Base-by-base conservation (phyloP, 2,329 filamentous ascomycete species). In the Colletotrichum sp. region DNA sequence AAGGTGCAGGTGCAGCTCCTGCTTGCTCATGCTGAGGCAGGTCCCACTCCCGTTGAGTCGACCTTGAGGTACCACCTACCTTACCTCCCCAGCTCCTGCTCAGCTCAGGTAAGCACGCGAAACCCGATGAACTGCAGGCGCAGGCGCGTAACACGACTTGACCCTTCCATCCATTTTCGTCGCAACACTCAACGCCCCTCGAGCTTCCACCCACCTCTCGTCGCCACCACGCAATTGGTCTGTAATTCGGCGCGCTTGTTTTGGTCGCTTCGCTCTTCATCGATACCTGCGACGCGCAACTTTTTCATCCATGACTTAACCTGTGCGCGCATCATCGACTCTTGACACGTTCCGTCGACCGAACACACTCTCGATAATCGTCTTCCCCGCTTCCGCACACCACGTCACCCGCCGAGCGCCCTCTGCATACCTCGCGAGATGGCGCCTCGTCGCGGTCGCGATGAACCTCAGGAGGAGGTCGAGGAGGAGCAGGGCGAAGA, bases 401-500 rank as follows among this genome's bases (percentile, higher is more conserved):
- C 71, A 71, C 71, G 61, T 75, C 66, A 70, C 72, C 66, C 61
- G 61, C 55, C 71, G 74, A 62, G 66, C 74, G 74, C 52, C 71
- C 60, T 34, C 55, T 68, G 36, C 36, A 62, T 28, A 71, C 56
- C 55, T 60, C 62, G 18, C 32, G 75, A 43, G 28, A 76, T 76
- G 74, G 74, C 74, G 74, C 74, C 71, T 74, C 71, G 74, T 62
- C 74, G 74, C 74, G 39, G 71, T 76, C 74, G 74, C 74, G 71
- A 39, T 66, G 71, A 76, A 61, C 71, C 71, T 52, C 66, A 76
- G 30, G 74, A 74, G 60, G 74, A 78, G 27, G 78, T 77, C 16
- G 77, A 77, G 18, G 76, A 74, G 56, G 77, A 76, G 15, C 72
- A 76, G 32, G 75, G 76, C 52, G 76, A 80, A 30, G 75, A 77